Evolutionary conservation across 768 basidiomycete genomes (phyloP).

Genomic region (Pisolithus microcarpus): DNA sequence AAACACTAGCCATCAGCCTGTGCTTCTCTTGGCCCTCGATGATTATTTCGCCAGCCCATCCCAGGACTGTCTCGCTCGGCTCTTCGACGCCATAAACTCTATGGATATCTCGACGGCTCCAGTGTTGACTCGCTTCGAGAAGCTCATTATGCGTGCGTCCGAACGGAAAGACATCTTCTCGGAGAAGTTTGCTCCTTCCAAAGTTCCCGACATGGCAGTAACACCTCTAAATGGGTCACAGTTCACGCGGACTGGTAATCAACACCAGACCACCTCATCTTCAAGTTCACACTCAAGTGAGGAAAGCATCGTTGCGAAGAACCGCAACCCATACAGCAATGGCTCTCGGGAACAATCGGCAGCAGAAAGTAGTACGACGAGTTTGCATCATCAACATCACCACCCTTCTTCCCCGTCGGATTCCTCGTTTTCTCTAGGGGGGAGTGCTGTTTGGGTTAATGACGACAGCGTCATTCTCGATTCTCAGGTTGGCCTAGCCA

Average conservation of each 20-base stretch:
- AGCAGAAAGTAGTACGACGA: constrained; percentile 32
- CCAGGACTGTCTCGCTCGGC: constrained; percentile 79
- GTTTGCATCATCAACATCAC: constrained; percentile 20
- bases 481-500: constrained; percentile 28
- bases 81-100: constrained; percentile 90
- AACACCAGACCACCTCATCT: constrained; percentile 43
- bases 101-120: constrained; percentile 84
- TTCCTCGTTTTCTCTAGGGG: constrained; percentile 68
- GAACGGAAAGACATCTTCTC: constrained; percentile 90
- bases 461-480: constrained; percentile 59
- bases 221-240: constrained; percentile 5
- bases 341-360: constrained; percentile 35
- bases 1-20: constrained; percentile 51
- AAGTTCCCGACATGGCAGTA: constrained; percentile 12
- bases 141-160: constrained; percentile 80
- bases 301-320: constrained; percentile 50
- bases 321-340: constrained; percentile 16
- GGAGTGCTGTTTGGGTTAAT: constrained; percentile 79
- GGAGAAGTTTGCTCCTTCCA: constrained; percentile 58
- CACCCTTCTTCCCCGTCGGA: constrained; percentile 57
- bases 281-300: constrained; percentile 63
- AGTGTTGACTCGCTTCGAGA: constrained; percentile 70
- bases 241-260: constrained; percentile 29
- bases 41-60: constrained; percentile 90
- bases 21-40: constrained; percentile 88